Evolutionary conservation across 202 grass and related monocot genomes (phyloP), one percentile per base, ranked within the genome.

Genomic region (Bolboschoenoplectus hybrid): DNA sequence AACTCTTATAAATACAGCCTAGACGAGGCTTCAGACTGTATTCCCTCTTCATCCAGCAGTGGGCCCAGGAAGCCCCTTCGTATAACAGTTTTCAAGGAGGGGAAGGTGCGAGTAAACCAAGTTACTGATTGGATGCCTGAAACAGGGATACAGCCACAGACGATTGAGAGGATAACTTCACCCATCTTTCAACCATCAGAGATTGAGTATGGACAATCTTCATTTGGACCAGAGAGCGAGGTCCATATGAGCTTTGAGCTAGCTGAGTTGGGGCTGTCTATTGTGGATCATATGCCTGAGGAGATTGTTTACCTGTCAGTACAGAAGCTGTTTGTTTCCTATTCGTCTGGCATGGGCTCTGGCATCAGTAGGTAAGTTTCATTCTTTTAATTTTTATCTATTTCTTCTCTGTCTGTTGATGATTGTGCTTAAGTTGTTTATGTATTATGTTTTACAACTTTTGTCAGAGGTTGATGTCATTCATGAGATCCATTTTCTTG

Each of bases 261-360:
- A 62, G 87, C 83, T 38, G 97, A 96, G 56, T 65, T 98, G 63
- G 93, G 97, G 4, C 39, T 98, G 71, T 98, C 97, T 82, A 79
- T 98, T 51, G 87, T 96, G 53, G 97, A 98, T 87, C 97, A 98
- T 91, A 96, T 98, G 97, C 97, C 97, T 53, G 97, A 98, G 81
- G 97, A 98, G 90, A 82, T 98, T 89, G 63, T 98, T 72, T 98
- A 92, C 86, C 85, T 98, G 62, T 98, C 97, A 52, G 88, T 98
- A 71, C 97, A 98, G 80, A 94, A 96, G 81, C 67, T 96, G 35
- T 79, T 94, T 82, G 86, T 98, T 79, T 89, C 89, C 67, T 98
- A 98, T 84, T 98, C 93, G 4, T 98, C 97, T 89, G 97, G 97
- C 67, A 82, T 98, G 87, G 97, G 97, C 51, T 98, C 97, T 81